phyloP scores from a whole-genome alignment of 2,329 filamentous ascomycete genomes.

The Cladophialophora immunda region DNA sequence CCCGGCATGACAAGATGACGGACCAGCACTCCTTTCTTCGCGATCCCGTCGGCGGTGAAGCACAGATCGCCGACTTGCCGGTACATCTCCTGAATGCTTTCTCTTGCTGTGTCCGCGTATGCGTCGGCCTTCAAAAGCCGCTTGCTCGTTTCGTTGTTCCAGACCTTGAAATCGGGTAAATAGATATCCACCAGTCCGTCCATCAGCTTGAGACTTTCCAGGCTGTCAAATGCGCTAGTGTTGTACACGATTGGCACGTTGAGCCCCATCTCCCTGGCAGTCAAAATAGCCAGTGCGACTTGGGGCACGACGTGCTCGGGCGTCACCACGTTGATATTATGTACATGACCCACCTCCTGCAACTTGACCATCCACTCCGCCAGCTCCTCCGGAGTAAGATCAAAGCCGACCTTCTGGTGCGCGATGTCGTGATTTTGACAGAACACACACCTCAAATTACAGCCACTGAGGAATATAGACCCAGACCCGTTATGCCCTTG shows the following conservation, averaged over 20 bases:
- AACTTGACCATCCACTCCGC: slow-evolving; percentile 85
- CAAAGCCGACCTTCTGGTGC: slow-evolving; percentile 81
- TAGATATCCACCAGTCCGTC: slow-evolving; percentile 86
- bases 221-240: slow-evolving; percentile 80
- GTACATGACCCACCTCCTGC: slow-evolving; percentile 79
- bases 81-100: slow-evolving; percentile 83
- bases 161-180: slow-evolving; percentile 88
- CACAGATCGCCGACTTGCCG: slow-evolving; percentile 81
- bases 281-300: slow-evolving; percentile 77
- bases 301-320: slow-evolving; percentile 89
- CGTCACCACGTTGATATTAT: slow-evolving; percentile 89
- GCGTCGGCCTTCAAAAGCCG: slow-evolving; percentile 80
- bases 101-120: slow-evolving; percentile 75
- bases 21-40: slow-evolving; percentile 77
- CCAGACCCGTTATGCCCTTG: slow-evolving; percentile 84
- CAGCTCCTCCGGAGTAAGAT: slow-evolving; percentile 79
- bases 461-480: slow-evolving; percentile 81
- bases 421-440: slow-evolving; percentile 87
- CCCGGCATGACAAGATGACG: slow-evolving; percentile 88
- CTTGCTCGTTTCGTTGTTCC: slow-evolving; percentile 71
- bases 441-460: slow-evolving; percentile 75
- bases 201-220: slow-evolving; percentile 74
- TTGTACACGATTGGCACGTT: slow-evolving; percentile 83
- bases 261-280: slow-evolving; percentile 74
- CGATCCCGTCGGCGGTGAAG: slow-evolving; percentile 82